Conservation (phyloP, 2,329 filamentous ascomycete genomes). For the Botrytis byssoidea region DNA sequence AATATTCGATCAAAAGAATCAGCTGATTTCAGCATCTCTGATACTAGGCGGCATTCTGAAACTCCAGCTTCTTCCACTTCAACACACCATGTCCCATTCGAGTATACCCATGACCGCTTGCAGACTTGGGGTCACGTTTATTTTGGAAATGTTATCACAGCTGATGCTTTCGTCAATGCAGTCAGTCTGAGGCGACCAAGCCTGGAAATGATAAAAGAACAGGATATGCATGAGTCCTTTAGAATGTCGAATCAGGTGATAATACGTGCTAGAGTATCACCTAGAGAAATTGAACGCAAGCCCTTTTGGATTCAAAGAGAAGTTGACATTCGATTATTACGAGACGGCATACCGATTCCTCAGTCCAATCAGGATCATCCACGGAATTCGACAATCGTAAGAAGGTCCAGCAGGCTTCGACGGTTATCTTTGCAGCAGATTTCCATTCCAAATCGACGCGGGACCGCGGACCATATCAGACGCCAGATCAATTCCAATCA, state of each 20-base stretch:
- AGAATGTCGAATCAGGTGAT: slow-evolving; percentile 32
- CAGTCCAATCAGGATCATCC: background rate
- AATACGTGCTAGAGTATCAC: slow-evolving; percentile 47
- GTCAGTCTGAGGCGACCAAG: slow-evolving; percentile 43
- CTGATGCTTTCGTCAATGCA: slow-evolving; percentile 48
- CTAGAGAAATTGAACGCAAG: slow-evolving; percentile 43
- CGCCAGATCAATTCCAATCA: slow-evolving; percentile 11
- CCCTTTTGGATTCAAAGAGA: slow-evolving; percentile 50
- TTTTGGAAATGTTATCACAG: slow-evolving; percentile 43
- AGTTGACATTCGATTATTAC: slow-evolving; percentile 51
- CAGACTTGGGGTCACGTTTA: slow-evolving; percentile 45
- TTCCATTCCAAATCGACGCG: slow-evolving; percentile 7
- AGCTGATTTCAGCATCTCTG: background rate
- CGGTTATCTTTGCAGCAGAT: slow-evolving; percentile 24
- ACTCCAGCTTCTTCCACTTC: background rate
- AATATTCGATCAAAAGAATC: background rate
- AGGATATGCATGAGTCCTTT: background rate
- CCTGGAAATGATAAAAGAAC: slow-evolving; percentile 18
- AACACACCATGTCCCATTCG: slow-evolving; percentile 27
- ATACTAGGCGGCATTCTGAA: slow-evolving; percentile 1
- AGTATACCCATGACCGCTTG: slow-evolving; percentile 41
- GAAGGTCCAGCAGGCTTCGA: slow-evolving; percentile 29
- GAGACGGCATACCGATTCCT: slow-evolving; percentile 44
- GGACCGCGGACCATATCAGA: slow-evolving; percentile 11
- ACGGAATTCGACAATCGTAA: background rate